Evolutionary conservation across 768 basidiomycete genomes (phyloP), one percentile per base, ranked within the genome.

Genomic region (Dioszegia hungarica): DNA sequence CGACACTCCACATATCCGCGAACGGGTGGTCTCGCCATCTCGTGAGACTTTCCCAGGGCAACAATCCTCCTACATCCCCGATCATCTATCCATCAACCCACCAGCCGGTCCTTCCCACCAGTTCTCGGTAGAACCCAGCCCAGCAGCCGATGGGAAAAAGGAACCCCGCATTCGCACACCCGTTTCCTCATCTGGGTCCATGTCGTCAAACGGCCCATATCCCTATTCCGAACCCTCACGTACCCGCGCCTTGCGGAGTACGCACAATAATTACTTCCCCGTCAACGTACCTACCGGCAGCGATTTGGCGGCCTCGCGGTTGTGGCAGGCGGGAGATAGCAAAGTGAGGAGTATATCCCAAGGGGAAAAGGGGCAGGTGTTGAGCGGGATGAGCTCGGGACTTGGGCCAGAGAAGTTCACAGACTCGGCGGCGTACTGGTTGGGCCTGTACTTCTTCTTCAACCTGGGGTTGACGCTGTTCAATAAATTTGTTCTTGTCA

Each of bases 401-500:
- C 11, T 2, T 24, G 25, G 4, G 22, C 8, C 38, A 38, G 41
- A 40, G 27, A 55, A 57, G 46, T 68, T 74, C 29, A 58, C 64
- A 1, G 67, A 76, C 36, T 63, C 66, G 12, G 63, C 68, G 45
- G 73, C 64, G 19, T 78, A 72, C 53, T 92, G 89, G 89, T 82
- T 97, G 17, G 64, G 75, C 3, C 79, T 90, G 59, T 98, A 95
- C 79, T 97, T 99, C 70, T 75, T 79, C 59, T 87, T 93, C 81
- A 98, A 97, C 77, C 85, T 98, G 27, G 82, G 84, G 11, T 83
- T 99, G 62, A 98, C 94, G 8, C 79, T 99, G 40, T 95, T 90
- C 78, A 99, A 99, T 82, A 99, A 99, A 77, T 81, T 84, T 34
- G 85, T 98, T 17, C 84, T 99, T 60, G 85, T 89, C 51, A 84